phyloP scores from a whole-genome alignment of 805 yeast species.

The Tetrapisispora pingtungensis region DNA sequence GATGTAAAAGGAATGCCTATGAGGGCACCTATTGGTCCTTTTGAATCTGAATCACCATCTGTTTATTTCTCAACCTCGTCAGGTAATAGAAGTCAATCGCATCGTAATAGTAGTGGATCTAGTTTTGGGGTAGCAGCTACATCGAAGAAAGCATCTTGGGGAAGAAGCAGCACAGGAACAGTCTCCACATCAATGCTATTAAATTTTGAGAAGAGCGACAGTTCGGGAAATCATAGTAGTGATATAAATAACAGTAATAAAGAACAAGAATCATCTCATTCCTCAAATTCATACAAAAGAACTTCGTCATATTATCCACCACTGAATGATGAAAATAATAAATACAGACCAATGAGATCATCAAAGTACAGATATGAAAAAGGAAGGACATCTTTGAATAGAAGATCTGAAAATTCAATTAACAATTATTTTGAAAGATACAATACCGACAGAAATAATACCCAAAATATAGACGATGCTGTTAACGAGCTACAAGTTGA shows the following conservation, averaged over 20 bases:
- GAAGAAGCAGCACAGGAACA: constrained; percentile 3
- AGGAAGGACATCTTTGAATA: neutral
- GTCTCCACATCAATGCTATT: constrained; percentile 3
- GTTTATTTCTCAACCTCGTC: neutral
- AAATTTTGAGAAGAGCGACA: constrained; percentile 1
- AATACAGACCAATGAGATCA: neutral
- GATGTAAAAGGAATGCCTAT: neutral
- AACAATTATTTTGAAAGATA: neutral
- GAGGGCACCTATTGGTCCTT: neutral
- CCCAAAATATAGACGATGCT: constrained; percentile 22
- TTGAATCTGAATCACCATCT: neutral
- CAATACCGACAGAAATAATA: constrained; percentile 4
- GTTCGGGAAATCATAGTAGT: neutral
- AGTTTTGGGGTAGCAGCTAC: neutral
- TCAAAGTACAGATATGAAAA: neutral
- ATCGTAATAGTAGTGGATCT: neutral
- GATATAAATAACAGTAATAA: neutral
- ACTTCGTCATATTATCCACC: constrained; percentile 5
- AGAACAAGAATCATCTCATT: neutral
- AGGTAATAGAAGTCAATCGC: neutral
- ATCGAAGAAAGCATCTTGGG: neutral
- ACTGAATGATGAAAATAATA: neutral
- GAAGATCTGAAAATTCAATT: neutral
- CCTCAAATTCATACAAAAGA: constrained; percentile 2
- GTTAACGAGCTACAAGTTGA: constrained; percentile 16